Evolutionary conservation across 345 rosid genomes (phyloP).

Genomic region (Linum usitatissimum): DNA sequence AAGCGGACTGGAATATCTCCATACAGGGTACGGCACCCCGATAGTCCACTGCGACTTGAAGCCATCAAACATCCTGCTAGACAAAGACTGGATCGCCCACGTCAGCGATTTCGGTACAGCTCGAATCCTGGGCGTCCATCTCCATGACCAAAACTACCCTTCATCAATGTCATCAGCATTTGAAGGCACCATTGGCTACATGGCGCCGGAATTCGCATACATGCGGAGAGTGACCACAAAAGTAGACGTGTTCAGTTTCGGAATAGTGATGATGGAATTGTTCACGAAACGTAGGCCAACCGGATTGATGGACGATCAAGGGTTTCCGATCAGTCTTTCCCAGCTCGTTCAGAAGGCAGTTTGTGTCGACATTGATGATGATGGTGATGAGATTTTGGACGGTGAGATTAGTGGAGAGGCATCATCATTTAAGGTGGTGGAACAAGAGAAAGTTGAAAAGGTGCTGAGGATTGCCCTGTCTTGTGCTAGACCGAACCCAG

Average conservation of each 20-base stretch:
- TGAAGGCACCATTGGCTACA: slow-evolving; percentile 80
- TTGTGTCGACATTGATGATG: slow-evolving; percentile 28
- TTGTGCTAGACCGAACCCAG: slow-evolving; percentile 56
- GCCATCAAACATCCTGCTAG: slow-evolving; percentile 72
- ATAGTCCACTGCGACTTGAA: slow-evolving; percentile 81
- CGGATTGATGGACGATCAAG: slow-evolving; percentile 35
- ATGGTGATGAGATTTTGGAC: slow-evolving; percentile 37
- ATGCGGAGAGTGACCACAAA: slow-evolving; percentile 68
- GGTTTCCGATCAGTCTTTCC: slow-evolving; percentile 36
- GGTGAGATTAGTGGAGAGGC: slow-evolving; percentile 19
- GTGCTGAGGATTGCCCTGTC: slow-evolving; percentile 43
- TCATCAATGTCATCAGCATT: slow-evolving; percentile 53
- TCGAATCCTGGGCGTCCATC: slow-evolving; percentile 53
- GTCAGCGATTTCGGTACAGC: slow-evolving; percentile 98
- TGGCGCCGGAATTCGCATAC: slow-evolving; percentile 92
- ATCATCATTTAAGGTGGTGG: slow-evolving; percentile 15
- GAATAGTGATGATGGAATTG: slow-evolving; percentile 61
- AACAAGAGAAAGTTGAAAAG: slow-evolving; percentile 19
- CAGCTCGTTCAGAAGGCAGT: slow-evolving; percentile 44
- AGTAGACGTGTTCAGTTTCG: slow-evolving; percentile 83
- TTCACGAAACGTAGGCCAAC: slow-evolving; percentile 72
- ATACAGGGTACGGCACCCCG: slow-evolving; percentile 61
- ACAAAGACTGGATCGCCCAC: slow-evolving; percentile 51
- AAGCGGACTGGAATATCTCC: slow-evolving; percentile 62
- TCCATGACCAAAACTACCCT: slow-evolving; percentile 31